Evolutionary conservation across 805 yeast species (phyloP), one percentile per base, ranked within the genome.

Genomic region (Metschnikowia lunata): DNA sequence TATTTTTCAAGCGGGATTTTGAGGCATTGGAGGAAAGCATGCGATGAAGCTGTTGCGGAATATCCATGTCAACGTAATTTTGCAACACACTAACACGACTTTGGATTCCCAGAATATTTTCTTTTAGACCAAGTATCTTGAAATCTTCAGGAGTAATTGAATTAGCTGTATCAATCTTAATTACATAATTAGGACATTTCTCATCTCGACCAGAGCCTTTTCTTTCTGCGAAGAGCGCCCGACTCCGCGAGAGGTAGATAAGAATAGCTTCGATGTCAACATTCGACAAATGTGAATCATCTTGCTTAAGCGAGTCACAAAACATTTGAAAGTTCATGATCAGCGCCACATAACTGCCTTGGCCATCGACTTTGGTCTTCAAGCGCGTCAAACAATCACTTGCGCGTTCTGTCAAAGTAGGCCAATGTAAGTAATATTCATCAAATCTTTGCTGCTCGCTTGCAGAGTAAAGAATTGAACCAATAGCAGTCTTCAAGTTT

Each of bases 111-210:
- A 42, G 35, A 18, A 63, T 50, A 18, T 48, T 50, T 7, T 55
- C 41, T 36, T 64, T 59, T 18, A 71, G 30, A 28, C 63, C 52
- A 9, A 63, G 56, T 4, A 70, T 58, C 8, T 59, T 59, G 9
- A 61, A 53, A 34, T 70, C 75, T 29, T 60, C 62, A 6, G 60
- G 61, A 1, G 61, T 47, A 7, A 69, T 51, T 1, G 30, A 8
- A 6, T 30, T 34, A 2, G 32, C 42, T 13, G 23, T 30, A 15
- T 47, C 55, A 33, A 66, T 51, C 51, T 66, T 66, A n/a, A 43
- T 40, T 6, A 40, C 6, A 15, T n/a, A 30, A 8, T 12, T 14
- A 6, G 62, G 49, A 34, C 49, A 58, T 11, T n/a, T 7, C 13
- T 28, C 29, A 8, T 27, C 31, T 4, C 33, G 32, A 3, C 34